Base-by-base conservation (phyloP, 2,329 filamentous ascomycete species). In the Fusarium bulbicola region DNA sequence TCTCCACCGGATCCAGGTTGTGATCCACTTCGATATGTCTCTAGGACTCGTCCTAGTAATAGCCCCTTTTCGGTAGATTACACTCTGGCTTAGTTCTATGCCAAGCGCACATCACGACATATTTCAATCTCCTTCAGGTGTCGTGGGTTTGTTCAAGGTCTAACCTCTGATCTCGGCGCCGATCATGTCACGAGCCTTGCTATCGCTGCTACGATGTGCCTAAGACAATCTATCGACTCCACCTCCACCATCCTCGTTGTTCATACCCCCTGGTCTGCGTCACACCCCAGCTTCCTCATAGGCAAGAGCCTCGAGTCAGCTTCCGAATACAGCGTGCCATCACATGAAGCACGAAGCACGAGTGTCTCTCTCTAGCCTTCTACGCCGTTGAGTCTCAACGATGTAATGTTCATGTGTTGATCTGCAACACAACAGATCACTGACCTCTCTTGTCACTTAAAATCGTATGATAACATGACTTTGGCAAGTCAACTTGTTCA, bases 1-100 rank as follows among this genome's bases (percentile, higher is more conserved):
- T 62, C 71, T 65, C 72, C 73, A 70, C 73, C 43, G 50, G 54
- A 39, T 39, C 50, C 34, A 28, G 20, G 34, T 46, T 34, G 28
- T 62, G 68, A 45, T 61, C 65, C 68, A 65, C 72, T 56, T 64
- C 42, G 49, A 64, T 45, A 42, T 56, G 50, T 57, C 45, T 67
- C 36, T 59, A 14, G 52, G 32, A 28, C 61, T 56, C 53, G 53
- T 54, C 53, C 32, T 45, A 67, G 59, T 59, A 73, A 62, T 50
- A 72, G 49, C 75, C 74, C 74, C 70, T 70, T 74, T 77, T 76
- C 72, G 56, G 73, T 63, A 76, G 75, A 76, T 77, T 77, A 40
- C 69, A 56, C 58, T 68, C 32, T 65, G 39, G 46, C 28, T 59
- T 76, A 76, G 73, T 63, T 68, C 59, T 70, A 49, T 57, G 73